phyloP scores from a whole-genome alignment of 2,329 filamentous ascomycete genomes.

The Phoma sp. region DNA sequence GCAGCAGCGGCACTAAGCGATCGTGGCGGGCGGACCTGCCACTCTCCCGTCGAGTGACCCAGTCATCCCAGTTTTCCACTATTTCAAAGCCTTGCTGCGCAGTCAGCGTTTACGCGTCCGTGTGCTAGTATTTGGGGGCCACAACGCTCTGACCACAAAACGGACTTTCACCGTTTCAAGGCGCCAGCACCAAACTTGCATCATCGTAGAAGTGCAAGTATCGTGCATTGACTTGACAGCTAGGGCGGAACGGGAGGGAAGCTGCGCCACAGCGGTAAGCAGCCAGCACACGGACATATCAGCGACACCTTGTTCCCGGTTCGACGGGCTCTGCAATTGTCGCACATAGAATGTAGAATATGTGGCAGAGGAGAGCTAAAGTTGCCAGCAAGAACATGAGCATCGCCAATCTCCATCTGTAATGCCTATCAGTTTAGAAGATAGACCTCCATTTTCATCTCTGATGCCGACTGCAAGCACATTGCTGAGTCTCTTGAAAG shows the following conservation, averaged over 20 bases:
- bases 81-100: slow-evolving; percentile 18
- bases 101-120: slow-evolving; percentile 8
- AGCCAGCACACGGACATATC: slow-evolving; percentile 20
- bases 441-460: no score
- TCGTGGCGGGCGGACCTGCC: not conserved
- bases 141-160: not conserved
- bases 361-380: no score
- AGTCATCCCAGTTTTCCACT: slow-evolving; percentile 14
- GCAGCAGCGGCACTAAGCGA: not conserved
- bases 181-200: not conserved
- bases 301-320: not conserved
- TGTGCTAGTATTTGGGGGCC: slow-evolving; percentile 2
- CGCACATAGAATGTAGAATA: no score
- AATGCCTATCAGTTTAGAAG: no score
- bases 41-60: not conserved
- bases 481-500: no score
- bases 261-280: slow-evolving; percentile 33
- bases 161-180: not conserved
- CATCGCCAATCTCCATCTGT: no score
- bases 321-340: not conserved
- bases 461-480: no score
- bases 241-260: slow-evolving; percentile 5
- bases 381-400: no score
- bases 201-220: not conserved
- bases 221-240: not conserved